A percentile compares a stretch with the other conserved stretches of the same genome.
These are phyloP conservation scores for Chondrostereum purpureum DNA, from an alignment of 1,284 basidiomycete species.

Conservation along the genomic window DNA sequence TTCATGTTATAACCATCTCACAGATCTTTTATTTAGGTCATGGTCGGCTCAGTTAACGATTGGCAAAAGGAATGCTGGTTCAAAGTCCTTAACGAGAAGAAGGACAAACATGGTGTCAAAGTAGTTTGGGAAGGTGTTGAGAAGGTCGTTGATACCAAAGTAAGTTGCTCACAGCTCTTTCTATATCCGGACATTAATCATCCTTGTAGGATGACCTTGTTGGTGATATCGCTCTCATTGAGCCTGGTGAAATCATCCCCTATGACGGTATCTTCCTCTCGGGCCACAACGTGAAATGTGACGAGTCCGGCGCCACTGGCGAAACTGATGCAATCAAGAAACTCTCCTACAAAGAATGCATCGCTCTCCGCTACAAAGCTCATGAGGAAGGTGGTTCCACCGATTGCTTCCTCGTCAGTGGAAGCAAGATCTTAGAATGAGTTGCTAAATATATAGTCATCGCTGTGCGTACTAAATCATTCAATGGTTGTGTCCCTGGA, in stretches of 20 bases:
- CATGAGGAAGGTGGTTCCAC: slow-evolving; percentile 46
- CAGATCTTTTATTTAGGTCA: slow-evolving; percentile 43
- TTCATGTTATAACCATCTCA: slow-evolving; percentile 6
- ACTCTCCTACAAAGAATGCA: slow-evolving; percentile 72
- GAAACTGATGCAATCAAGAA: slow-evolving; percentile 96
- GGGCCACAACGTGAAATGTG: slow-evolving; percentile 93
- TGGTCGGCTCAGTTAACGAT: slow-evolving; percentile 86
- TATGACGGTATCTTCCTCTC: slow-evolving; percentile 92
- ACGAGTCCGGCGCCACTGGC: slow-evolving; percentile 94
- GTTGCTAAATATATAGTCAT: slow-evolving; percentile 91
- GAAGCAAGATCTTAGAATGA: slow-evolving; percentile 93
- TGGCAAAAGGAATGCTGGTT: slow-evolving; percentile 99
- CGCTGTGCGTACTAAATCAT: slow-evolving; percentile 86
- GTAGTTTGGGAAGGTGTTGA: slow-evolving; percentile 83
- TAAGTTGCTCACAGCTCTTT: slow-evolving; percentile 19
- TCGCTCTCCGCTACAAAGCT: slow-evolving; percentile 34
- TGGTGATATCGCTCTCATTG: slow-evolving; percentile 86
- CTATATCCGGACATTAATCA: slow-evolving; percentile 2
- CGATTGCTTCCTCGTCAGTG: slow-evolving; percentile 92
- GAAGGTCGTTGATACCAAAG: slow-evolving; percentile 75
- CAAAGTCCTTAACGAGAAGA: slow-evolving; percentile 87
- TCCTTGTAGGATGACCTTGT: slow-evolving; percentile 76
- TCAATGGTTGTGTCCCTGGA: slow-evolving; percentile 96
- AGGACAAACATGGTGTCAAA: slow-evolving; percentile 92
- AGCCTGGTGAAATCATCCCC: slow-evolving; percentile 94